These are phyloP conservation scores for Pyrus bretschneideri DNA, from an alignment of 306 rosid genomes.

Conservation along the genomic window DNA sequence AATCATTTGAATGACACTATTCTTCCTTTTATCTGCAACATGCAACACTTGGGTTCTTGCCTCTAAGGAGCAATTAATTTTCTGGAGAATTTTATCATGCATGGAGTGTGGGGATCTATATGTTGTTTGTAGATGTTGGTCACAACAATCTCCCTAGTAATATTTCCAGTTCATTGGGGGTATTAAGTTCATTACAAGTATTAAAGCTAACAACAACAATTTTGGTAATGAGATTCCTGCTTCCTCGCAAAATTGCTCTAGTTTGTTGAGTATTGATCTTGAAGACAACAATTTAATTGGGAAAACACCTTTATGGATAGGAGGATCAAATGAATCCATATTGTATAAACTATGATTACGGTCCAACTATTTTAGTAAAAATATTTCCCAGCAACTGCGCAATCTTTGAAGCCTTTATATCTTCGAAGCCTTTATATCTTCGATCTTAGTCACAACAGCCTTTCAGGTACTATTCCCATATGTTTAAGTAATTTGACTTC, in stretches of 20 bases:
- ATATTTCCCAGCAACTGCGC: background rate
- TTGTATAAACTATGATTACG: background rate
- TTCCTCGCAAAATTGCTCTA: background rate
- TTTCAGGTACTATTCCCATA: background rate
- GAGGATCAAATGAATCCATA: background rate
- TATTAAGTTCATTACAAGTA: background rate
- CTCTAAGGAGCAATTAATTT: background rate
- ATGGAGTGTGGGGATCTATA: background rate
- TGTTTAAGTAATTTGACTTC: background rate
- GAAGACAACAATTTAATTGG: background rate
- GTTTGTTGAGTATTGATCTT: background rate
- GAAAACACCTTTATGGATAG: background rate
- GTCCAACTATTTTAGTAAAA: background rate
- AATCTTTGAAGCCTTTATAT: background rate
- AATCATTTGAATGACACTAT: background rate
- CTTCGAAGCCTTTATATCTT: background rate
- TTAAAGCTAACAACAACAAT: background rate
- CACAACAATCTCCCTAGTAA: background rate
- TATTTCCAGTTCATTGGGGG: background rate
- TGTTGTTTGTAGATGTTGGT: background rate
- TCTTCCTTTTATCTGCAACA: background rate
- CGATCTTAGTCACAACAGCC: background rate
- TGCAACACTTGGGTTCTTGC: background rate
- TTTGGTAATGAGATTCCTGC: background rate
- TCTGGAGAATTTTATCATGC: background rate